Base-by-base conservation (phyloP, 176 grass and related monocot species). In the Echinochloa phyllopogon region DNA sequence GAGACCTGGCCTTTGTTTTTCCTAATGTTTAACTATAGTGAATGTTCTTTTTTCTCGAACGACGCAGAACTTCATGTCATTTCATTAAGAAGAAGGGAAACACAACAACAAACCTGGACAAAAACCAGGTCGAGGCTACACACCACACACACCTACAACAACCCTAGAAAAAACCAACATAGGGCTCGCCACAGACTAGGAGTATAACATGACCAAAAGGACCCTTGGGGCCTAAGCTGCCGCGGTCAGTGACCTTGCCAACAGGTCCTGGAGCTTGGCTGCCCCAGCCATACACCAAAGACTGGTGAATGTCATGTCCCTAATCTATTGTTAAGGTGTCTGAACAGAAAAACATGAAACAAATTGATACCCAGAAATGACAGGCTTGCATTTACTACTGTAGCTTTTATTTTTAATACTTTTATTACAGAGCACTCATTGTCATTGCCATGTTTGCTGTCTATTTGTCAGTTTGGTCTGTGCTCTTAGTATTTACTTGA, bases 401-500 rank as follows among this genome's bases (percentile, higher is more conserved):
- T 17, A 44, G 42, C 33, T 80, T 42, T 69, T 73, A 67, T 75
- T 78, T 37, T 58, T 61, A 9, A 48, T 3, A 25, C 51, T 66
- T n/a, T 16, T 55, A 60, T 85, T 84, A 45, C 49, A 50, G 14
- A 78, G 11, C 42, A 76, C 51, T 53, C n/a, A 18, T 50, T 67
- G 25, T 15, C 60, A 60, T 66, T 4, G 33, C 72, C 42, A 33
- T 41, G n/a, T 37, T 62, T 76, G 41, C 14, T 79, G 11, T 85
- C 45, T 85, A 51, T 74, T 75, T 73, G 42, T 75, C 53, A 86
- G 69, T 29, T 70, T 63, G 43, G 37, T 63, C 63, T 51, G 61
- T 77, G 42, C 67, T 43, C 53, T 69, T 43, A 70, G 44, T 18
- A 52, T 69, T 85, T 48, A 69, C 42, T 68, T 60, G 67, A 73